A percentile compares a stretch with the other conserved stretches of the same genome.
Conservation (phyloP, 345 rosid genomes). For the Trapa bicornis region DNA sequence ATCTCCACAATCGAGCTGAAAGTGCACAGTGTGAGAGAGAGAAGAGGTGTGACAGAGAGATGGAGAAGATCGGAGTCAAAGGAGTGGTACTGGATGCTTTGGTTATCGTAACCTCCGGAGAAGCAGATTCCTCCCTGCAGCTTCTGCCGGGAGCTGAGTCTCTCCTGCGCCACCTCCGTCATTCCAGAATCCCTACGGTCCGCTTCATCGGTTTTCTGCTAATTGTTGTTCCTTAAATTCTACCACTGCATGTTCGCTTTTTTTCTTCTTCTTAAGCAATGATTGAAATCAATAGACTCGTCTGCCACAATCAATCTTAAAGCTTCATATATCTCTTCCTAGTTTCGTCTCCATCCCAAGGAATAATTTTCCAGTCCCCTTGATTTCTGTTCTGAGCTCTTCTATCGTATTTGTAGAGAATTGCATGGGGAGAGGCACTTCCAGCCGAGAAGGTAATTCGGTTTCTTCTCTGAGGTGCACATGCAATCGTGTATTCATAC, state of each 20-base stretch:
- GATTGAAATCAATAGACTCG: background rate
- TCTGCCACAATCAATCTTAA: background rate
- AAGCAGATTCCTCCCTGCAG: constrained; percentile 8
- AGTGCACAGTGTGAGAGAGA: constrained; percentile 3
- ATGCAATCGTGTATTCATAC: no score
- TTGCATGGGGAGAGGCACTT: constrained; percentile 32
- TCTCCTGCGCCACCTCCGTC: constrained; percentile 43
- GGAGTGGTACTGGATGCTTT: constrained; percentile 41
- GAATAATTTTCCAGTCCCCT: background rate
- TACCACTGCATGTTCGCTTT: background rate
- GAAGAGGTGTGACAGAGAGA: constrained; percentile 11
- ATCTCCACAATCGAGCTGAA: background rate
- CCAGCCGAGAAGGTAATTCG: constrained; percentile 28
- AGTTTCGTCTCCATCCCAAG: background rate
- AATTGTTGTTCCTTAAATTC: background rate
- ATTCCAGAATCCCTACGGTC: constrained; percentile 39
- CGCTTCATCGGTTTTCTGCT: background rate
- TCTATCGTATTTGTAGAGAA: constrained; percentile 26
- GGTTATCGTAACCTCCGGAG: constrained; percentile 15
- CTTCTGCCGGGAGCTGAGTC: constrained; percentile 20
- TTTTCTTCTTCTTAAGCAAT: background rate
- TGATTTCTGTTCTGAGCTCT: background rate
- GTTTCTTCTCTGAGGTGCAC: background rate
- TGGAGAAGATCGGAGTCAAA: constrained; percentile 10
- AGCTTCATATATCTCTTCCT: no score